These are phyloP conservation scores for Mucor plumbeus DNA, from an alignment of 371 early-diverging fungal genomes.

Conservation along the genomic window DNA sequence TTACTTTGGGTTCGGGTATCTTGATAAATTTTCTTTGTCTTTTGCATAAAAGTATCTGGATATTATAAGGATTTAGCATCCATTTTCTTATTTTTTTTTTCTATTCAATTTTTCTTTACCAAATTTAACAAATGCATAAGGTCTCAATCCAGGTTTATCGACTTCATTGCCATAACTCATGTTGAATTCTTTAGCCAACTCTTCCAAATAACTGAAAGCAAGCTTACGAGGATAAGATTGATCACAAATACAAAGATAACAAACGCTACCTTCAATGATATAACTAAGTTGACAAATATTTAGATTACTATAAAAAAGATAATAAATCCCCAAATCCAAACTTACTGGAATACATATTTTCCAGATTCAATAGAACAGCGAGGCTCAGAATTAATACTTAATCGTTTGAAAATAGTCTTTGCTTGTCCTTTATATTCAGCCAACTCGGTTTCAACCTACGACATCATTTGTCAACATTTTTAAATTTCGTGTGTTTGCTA, in stretches of 20 bases:
- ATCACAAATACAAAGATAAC: slow-evolving; percentile 94
- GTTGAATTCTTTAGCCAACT: slow-evolving; percentile 93
- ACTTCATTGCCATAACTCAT: slow-evolving; percentile 90
- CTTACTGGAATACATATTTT: slow-evolving; percentile 86
- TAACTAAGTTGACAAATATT: slow-evolving; percentile 63
- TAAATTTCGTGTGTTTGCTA: neutral
- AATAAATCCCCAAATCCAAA: neutral
- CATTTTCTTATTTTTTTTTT: too few relatives aligned
- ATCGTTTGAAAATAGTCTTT: slow-evolving; percentile 86
- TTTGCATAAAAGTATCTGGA: slow-evolving; percentile 95
- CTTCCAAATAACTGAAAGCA: slow-evolving; percentile 94
- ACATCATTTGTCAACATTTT: neutral
- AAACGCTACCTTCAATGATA: slow-evolving; percentile 91
- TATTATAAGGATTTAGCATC: too few relatives aligned
- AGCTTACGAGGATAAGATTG: slow-evolving; percentile 93
- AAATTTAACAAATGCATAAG: slow-evolving; percentile 97
- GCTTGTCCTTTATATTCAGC: slow-evolving; percentile 94
- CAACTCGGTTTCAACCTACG: slow-evolving; percentile 75
- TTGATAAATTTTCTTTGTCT: slow-evolving; percentile 93
- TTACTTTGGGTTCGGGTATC: slow-evolving; percentile 94
- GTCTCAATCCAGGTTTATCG: slow-evolving; percentile 84
- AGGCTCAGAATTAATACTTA: slow-evolving; percentile 85
- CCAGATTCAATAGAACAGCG: slow-evolving; percentile 96
- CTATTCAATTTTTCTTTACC: slow-evolving; percentile 49
- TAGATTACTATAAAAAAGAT: neutral